Conservation (phyloP, 2,329 filamentous ascomycete species). For the Chaetomiaceae sp. region DNA sequence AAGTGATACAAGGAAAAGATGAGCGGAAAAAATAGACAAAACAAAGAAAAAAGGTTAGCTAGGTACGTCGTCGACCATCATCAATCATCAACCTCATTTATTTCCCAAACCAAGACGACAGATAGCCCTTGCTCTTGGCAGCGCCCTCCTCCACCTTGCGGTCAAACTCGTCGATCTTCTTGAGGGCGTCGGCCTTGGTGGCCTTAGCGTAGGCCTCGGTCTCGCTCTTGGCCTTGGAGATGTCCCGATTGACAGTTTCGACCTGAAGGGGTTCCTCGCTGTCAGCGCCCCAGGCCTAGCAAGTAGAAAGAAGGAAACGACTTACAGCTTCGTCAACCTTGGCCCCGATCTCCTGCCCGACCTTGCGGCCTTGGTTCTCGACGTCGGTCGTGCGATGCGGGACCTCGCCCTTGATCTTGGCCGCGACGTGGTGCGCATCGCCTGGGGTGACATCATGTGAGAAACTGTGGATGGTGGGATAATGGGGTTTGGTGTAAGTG, state of each 20-base stretch:
- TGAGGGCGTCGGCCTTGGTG: conserved; percentile 57
- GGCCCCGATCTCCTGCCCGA: conserved; percentile 56
- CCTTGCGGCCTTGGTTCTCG: conserved; percentile 60
- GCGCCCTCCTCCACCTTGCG: conserved; percentile 73
- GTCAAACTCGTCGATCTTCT: conserved; percentile 79
- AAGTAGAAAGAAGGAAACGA: conserved; percentile 19
- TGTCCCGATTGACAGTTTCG: conserved; percentile 58
- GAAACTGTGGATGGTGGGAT: neutral
- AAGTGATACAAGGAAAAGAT: too few relatives aligned
- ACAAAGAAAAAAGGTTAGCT: too few relatives aligned
- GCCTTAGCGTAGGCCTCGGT: conserved; percentile 58
- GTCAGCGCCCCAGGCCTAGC: conserved; percentile 24
- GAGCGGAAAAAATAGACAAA: neutral
- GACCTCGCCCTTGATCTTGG: conserved; percentile 61
- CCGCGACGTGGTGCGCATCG: conserved; percentile 66
- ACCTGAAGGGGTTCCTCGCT: conserved; percentile 43
- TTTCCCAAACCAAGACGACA: conserved; percentile 82
- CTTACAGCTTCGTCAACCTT: conserved; percentile 67
- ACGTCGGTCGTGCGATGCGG: conserved; percentile 54
- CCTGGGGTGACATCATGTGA: conserved; percentile 46
- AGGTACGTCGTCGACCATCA: too few relatives aligned
- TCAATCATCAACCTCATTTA: conserved; percentile 23
- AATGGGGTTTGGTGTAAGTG: neutral
- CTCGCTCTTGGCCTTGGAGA: conserved; percentile 57
- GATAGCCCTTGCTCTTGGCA: conserved; percentile 74